phyloP scores from a whole-genome alignment of 2,329 filamentous ascomycete species.

The Colletotrichum simmondsii region DNA sequence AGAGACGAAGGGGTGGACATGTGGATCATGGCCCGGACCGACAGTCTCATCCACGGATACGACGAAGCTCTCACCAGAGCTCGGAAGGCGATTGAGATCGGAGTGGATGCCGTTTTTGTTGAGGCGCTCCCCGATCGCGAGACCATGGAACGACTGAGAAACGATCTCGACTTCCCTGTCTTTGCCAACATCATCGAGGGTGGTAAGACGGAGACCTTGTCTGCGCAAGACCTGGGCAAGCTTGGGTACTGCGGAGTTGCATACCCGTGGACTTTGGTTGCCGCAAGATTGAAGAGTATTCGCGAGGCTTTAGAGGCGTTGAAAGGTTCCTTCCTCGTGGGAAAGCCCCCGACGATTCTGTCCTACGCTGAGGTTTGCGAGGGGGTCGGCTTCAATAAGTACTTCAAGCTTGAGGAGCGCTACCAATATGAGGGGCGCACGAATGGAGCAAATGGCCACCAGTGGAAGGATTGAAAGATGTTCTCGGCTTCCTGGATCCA shows the following conservation, averaged over 20 bases:
- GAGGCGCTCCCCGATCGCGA: constrained; percentile 55
- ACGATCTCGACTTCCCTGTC: constrained; percentile 50
- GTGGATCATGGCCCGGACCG: constrained; percentile 57
- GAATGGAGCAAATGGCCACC: constrained; percentile 26
- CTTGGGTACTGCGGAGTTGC: constrained; percentile 54
- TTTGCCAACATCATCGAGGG: constrained; percentile 53
- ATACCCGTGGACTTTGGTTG: constrained; percentile 57
- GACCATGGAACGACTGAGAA: constrained; percentile 50
- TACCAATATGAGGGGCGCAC: constrained; percentile 20
- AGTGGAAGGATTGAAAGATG: constrained; percentile 5
- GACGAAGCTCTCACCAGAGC: constrained; percentile 56
- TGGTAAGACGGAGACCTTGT: constrained; percentile 48
- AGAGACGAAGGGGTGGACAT: constrained; percentile 57
- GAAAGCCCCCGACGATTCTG: constrained; percentile 54
- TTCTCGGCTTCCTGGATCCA: neutral
- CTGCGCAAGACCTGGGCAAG: constrained; percentile 44
- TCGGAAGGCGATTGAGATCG: constrained; percentile 52
- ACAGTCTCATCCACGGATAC: constrained; percentile 53
- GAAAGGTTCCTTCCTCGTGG: constrained; percentile 53
- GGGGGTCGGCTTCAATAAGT: constrained; percentile 56
- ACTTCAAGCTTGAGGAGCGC: constrained; percentile 39
- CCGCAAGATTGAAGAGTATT: constrained; percentile 53
- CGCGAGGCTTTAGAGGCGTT: constrained; percentile 48
- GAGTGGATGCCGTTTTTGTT: constrained; percentile 55
- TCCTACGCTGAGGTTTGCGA: constrained; percentile 56